These are phyloP conservation scores for Tricholoma furcatifolium DNA, from an alignment of 768 basidiomycete species.

Conservation along the genomic window DNA sequence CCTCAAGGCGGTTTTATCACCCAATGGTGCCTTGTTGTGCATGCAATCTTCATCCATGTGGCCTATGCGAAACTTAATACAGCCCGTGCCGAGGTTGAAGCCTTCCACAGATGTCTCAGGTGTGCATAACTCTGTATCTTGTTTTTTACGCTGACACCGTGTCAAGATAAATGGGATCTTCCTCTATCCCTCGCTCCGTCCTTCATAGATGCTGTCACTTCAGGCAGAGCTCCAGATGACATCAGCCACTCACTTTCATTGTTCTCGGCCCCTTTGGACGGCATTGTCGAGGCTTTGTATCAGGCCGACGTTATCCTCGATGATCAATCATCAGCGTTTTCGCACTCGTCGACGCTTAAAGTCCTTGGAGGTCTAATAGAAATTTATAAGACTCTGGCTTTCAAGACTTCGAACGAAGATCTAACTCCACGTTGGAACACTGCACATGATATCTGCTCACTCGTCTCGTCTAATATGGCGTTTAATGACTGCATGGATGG, in stretches of 20 bases:
- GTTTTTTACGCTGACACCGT: neutral
- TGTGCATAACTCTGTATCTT: neutral
- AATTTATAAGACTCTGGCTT: constrained; percentile 37
- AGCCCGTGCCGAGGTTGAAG: constrained; percentile 40
- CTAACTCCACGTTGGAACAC: constrained; percentile 52
- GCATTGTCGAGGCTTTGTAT: constrained; percentile 46
- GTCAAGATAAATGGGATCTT: constrained; percentile 14
- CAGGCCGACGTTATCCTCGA: constrained; percentile 48
- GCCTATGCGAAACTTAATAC: constrained; percentile 37
- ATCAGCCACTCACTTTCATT: constrained; percentile 54
- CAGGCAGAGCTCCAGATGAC: constrained; percentile 56
- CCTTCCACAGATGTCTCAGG: constrained; percentile 10
- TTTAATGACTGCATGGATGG: constrained; percentile 68
- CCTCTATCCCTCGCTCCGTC: constrained; percentile 25
- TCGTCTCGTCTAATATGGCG: constrained; percentile 57
- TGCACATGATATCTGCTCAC: constrained; percentile 66
- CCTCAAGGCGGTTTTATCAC: constrained; percentile 52
- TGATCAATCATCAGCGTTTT: constrained; percentile 34
- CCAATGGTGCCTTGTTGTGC: constrained; percentile 56
- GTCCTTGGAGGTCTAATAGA: constrained; percentile 47
- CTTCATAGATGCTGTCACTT: constrained; percentile 43
- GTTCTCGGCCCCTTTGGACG: constrained; percentile 36
- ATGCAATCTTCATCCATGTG: constrained; percentile 46
- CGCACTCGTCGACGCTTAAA: constrained; percentile 39
- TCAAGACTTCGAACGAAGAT: constrained; percentile 26